Conservation (phyloP, 495 filamentous ascomycete species). For the Xylaria intraflava region DNA sequence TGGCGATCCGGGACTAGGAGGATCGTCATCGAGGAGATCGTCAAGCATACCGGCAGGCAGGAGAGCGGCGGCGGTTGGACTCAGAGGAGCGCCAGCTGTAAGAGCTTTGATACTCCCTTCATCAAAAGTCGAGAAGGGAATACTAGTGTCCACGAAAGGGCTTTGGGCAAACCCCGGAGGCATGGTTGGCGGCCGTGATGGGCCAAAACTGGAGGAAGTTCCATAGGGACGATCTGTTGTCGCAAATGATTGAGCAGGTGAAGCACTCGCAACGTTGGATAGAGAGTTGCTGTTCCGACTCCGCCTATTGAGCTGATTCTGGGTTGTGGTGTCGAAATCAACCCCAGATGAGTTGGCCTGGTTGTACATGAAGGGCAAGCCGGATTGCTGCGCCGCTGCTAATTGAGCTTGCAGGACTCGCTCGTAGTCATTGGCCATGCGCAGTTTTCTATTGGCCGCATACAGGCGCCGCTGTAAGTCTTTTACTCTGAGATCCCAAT, state of each 20-base stretch:
- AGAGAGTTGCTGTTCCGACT: slow-evolving; percentile 53
- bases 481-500: slow-evolving; percentile 40
- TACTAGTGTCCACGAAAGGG: slow-evolving; percentile 44
- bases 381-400: slow-evolving; percentile 22
- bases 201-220: slow-evolving; percentile 28
- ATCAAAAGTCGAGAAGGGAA: slow-evolving; percentile 34
- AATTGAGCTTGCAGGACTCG: slow-evolving; percentile 26
- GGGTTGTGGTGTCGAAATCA: slow-evolving; percentile 42
- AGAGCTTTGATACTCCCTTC: slow-evolving; percentile 40
- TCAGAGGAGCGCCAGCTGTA: slow-evolving; percentile 63
- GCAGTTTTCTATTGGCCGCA: slow-evolving; percentile 28
- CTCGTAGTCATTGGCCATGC: slow-evolving; percentile 37
- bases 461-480: slow-evolving; percentile 38
- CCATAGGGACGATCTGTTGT: slow-evolving; percentile 32
- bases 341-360: slow-evolving; percentile 41
- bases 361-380: slow-evolving; percentile 30
- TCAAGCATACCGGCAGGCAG: slow-evolving; percentile 73
- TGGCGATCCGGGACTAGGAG: slow-evolving; percentile 44
- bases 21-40: slow-evolving; percentile 61
- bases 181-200: slow-evolving; percentile 32
- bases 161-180: slow-evolving; percentile 46
- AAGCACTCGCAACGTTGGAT: slow-evolving; percentile 38
- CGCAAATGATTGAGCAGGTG: slow-evolving; percentile 33
- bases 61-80: slow-evolving; percentile 70
- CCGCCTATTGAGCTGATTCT: slow-evolving; percentile 46